phyloP scores from a whole-genome alignment of 1,139 yeast genomes.

The Lodderomyces oxycetoniae region DNA sequence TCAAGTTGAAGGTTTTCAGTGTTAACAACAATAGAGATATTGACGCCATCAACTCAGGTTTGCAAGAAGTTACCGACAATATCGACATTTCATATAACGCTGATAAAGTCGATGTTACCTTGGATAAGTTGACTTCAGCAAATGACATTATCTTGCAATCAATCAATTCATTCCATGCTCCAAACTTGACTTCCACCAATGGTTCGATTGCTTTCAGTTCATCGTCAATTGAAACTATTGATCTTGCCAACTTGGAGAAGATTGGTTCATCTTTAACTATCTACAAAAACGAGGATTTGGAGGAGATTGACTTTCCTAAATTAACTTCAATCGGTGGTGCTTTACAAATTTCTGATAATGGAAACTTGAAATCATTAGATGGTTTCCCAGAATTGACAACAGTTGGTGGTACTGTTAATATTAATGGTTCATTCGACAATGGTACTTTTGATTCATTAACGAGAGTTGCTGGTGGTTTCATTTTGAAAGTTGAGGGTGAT shows the following conservation, averaged over 20 bases:
- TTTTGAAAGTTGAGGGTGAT: conserved; percentile 59
- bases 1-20: conserved; percentile 67
- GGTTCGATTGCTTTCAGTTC: conserved; percentile 75
- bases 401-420: conserved; percentile 83
- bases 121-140: conserved; percentile 73
- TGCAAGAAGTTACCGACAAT: conserved; percentile 67
- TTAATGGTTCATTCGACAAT: conserved; percentile 74
- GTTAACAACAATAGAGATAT: conserved; percentile 80
- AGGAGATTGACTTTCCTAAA: conserved; percentile 62
- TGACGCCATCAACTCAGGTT: conserved; percentile 63
- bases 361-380: conserved; percentile 55
- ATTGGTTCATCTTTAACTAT: conserved; percentile 83
- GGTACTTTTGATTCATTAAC: conserved; percentile 69
- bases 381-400: conserved; percentile 72
- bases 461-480: conserved; percentile 89
- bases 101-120: conserved; percentile 60
- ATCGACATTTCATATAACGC: conserved; percentile 84
- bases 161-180: conserved; percentile 66
- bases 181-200: conserved; percentile 66
- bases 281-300: conserved; percentile 67
- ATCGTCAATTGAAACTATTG: conserved; percentile 56
- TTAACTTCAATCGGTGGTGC: conserved; percentile 81
- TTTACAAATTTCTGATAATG: conserved; percentile 81
- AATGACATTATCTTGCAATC: conserved; percentile 81
- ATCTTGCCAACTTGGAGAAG: conserved; percentile 49